Percentiles rank a stretch among this genome's conserved stretches.
These are phyloP conservation scores for Arachnopeziza araneosa DNA, from an alignment of 2,329 filamentous ascomycete genomes.

Conservation along the genomic window DNA sequence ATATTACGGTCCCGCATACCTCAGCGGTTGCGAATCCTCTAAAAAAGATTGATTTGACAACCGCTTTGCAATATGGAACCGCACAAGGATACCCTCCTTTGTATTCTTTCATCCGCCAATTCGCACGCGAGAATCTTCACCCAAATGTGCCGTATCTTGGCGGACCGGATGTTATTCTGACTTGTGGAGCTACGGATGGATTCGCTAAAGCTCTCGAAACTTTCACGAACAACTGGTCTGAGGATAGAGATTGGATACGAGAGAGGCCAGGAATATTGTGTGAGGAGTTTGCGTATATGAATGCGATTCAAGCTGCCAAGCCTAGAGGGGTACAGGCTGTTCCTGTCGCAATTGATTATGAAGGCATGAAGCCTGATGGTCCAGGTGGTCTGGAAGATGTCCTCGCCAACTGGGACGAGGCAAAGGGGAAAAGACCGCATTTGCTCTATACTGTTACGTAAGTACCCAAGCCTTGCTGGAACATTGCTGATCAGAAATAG, in stretches of 20 bases:
- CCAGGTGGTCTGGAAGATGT: slow-evolving; percentile 71
- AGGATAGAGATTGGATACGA: slow-evolving; percentile 58
- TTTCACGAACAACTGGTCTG: slow-evolving; percentile 70
- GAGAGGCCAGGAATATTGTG: slow-evolving; percentile 72
- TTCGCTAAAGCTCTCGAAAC: slow-evolving; percentile 72
- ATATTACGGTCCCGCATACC: slow-evolving; percentile 68
- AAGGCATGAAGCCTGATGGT: slow-evolving; percentile 73
- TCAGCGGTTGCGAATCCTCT: slow-evolving; percentile 51
- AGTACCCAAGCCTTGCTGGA: slow-evolving; percentile 34
- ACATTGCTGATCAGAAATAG: slow-evolving; percentile 34
- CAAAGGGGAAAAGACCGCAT: slow-evolving; percentile 69
- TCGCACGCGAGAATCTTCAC: slow-evolving; percentile 70
- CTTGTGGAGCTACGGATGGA: slow-evolving; percentile 80
- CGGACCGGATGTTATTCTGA: slow-evolving; percentile 73
- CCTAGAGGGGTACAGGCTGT: slow-evolving; percentile 61
- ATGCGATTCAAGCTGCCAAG: slow-evolving; percentile 59
- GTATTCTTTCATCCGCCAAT: slow-evolving; percentile 71
- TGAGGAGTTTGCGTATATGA: slow-evolving; percentile 79
- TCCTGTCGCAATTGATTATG: slow-evolving; percentile 68
- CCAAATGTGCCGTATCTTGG: slow-evolving; percentile 73
- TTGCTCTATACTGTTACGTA: slow-evolving; percentile 87
- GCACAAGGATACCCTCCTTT: slow-evolving; percentile 77
- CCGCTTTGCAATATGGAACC: slow-evolving; percentile 83
- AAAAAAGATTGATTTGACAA: slow-evolving; percentile 72
- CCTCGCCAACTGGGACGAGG: slow-evolving; percentile 73